Percentiles rank a stretch among this genome's conserved stretches.
Conservation (phyloP, 2,329 filamentous ascomycete species). For the Diaporthe aspalathi region DNA sequence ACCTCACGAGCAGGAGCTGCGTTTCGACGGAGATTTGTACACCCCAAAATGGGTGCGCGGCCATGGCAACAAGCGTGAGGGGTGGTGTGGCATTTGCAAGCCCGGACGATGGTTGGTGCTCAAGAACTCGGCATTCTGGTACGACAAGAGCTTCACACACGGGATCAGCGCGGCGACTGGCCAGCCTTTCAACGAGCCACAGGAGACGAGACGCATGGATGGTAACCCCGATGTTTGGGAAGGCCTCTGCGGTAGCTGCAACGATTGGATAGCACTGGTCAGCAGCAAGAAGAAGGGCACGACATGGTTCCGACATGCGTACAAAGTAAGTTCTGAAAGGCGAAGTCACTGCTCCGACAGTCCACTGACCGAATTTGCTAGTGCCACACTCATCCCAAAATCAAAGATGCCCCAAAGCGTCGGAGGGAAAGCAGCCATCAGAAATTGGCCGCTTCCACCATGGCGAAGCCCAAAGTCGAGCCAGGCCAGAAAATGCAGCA, state of each 20-base stretch:
- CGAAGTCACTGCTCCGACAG: constrained; percentile 32
- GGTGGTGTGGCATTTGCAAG: constrained; percentile 91
- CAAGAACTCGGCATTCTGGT: constrained; percentile 94
- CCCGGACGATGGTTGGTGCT: constrained; percentile 86
- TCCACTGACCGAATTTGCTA: constrained; percentile 45
- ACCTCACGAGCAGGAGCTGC: constrained; percentile 81
- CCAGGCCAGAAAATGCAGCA: constrained; percentile 47
- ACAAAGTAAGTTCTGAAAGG: constrained; percentile 72
- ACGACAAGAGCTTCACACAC: constrained; percentile 91
- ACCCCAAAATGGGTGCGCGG: constrained; percentile 87
- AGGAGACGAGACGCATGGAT: constrained; percentile 80
- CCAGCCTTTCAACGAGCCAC: constrained; percentile 80
- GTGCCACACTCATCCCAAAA: constrained; percentile 79
- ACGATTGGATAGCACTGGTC: constrained; percentile 83
- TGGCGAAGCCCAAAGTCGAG: constrained; percentile 62
- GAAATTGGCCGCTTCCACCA: constrained; percentile 55
- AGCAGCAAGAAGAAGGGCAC: constrained; percentile 94
- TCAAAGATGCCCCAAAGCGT: constrained; percentile 77
- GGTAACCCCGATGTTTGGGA: constrained; percentile 87
- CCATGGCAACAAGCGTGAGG: constrained; percentile 87
- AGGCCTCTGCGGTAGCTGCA: constrained; percentile 80
- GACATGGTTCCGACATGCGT: constrained; percentile 90
- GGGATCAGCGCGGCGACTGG: constrained; percentile 87
- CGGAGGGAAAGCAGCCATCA: constrained; percentile 71
- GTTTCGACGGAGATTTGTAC: constrained; percentile 85